These are phyloP conservation scores for Ustilago xerochloae DNA, from an alignment of 1,284 basidiomycete species.

Conservation along the genomic window DNA sequence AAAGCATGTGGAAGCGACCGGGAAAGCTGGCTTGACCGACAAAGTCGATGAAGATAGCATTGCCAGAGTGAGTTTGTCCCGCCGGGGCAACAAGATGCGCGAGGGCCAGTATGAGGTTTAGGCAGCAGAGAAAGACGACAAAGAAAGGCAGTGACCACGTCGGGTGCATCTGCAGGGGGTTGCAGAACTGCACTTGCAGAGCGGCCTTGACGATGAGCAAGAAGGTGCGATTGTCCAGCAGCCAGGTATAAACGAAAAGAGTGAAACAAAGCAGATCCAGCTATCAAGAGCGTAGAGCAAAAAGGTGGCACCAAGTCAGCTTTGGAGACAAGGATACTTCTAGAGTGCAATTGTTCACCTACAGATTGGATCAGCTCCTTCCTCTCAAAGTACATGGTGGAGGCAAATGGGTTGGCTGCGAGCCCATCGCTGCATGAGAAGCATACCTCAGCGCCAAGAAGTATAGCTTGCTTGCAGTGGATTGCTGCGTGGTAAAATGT, in stretches of 20 bases:
- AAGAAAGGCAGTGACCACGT: conserved; percentile 44
- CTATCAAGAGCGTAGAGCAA: not conserved
- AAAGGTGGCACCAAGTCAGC: not conserved
- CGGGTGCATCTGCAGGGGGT: conserved; percentile 38
- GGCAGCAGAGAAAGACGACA: conserved; percentile 34
- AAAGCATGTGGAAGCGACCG: conserved; percentile 40
- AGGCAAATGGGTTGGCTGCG: not conserved
- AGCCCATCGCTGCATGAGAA: conserved; percentile 18
- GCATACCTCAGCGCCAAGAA: too few species aligned
- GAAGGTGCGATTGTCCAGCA: conserved; percentile 48
- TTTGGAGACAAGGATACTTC: not conserved
- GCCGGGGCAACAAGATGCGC: conserved; percentile 24
- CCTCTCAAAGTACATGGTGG: conserved; percentile 48
- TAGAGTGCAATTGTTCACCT: conserved; percentile 1
- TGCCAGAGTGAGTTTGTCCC: conserved; percentile 3
- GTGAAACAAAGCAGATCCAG: conserved; percentile 53
- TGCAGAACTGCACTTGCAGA: conserved; percentile 50
- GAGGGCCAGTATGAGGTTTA: conserved; percentile 39
- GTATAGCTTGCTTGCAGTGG: too few species aligned
- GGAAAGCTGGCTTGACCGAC: conserved; percentile 44
- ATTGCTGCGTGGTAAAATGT: too few species aligned
- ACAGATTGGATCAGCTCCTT: conserved; percentile 51
- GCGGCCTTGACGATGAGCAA: conserved; percentile 40
- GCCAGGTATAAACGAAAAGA: conserved; percentile 58
- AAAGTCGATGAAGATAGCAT: conserved; percentile 58